These are phyloP conservation scores for Pseudogymnoascus sp. DNA, from an alignment of 2,329 filamentous ascomycete species.

Conservation along the genomic window DNA sequence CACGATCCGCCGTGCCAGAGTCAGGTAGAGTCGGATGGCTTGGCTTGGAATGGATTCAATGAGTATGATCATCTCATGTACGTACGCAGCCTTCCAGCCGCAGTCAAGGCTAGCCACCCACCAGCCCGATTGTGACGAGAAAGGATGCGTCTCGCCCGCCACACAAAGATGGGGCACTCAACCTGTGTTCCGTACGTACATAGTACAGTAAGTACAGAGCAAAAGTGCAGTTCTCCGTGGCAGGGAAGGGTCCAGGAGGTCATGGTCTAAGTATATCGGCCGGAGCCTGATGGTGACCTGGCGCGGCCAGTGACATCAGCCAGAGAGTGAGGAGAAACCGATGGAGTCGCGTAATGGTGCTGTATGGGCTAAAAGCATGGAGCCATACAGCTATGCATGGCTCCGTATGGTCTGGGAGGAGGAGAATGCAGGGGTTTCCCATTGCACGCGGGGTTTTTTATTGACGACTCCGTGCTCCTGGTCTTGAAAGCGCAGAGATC, in stretches of 20 bases:
- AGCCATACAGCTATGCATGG: constrained; percentile 4
- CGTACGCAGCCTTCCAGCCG: constrained; percentile 5
- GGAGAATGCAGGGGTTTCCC: constrained; percentile 1
- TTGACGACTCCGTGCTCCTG: constrained; percentile 6
- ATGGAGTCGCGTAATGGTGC: constrained; percentile 5
- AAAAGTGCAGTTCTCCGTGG: background rate
- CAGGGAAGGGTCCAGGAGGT: constrained; percentile 2
- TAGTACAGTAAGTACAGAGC: background rate
- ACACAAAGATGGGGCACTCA: constrained; percentile 7
- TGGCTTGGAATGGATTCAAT: constrained; percentile 7
- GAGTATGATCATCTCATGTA: constrained; percentile 5
- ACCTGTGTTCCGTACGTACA: constrained; percentile 1
- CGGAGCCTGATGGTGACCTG: constrained; percentile 3
- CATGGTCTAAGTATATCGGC: background rate
- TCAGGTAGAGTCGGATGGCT: constrained; percentile 4
- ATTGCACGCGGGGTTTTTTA: constrained; percentile 2
- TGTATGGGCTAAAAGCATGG: constrained; percentile 7
- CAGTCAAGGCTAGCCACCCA: constrained; percentile 3
- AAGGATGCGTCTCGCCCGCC: constrained; percentile 6
- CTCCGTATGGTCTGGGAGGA: constrained; percentile 2
- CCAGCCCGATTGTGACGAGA: constrained; percentile 8
- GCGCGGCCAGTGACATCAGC: constrained; percentile 3
- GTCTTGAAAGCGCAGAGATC: constrained; percentile 8
- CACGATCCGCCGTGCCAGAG: background rate
- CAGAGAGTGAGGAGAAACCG: constrained; percentile 4